Base-by-base conservation (phyloP, 2,329 filamentous ascomycete genomes). In the Beauveria bassiana region DNA sequence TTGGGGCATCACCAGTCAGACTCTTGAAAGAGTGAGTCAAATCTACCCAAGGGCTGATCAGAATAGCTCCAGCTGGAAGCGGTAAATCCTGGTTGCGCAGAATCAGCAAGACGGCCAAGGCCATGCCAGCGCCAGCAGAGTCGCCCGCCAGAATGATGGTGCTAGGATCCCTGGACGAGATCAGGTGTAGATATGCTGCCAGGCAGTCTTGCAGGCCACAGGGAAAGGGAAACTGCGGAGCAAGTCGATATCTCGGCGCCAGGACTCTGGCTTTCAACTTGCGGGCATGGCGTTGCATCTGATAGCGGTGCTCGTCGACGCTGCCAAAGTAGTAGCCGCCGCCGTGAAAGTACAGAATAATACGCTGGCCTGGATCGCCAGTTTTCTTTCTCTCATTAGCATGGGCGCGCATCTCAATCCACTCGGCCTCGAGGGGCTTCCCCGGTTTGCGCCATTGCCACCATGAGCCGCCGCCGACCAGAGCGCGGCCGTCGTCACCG, bases 21-120 rank as follows among this genome's bases (percentile, higher is more conserved):
- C 93, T 97, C 0, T 95, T 95, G 65, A 98, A 98, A 0, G 93
- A 97, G 71, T 98, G 93, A 0, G 91, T 96, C 59, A 98, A 77
- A 71, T 99, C 95, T 9, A 93, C 92, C 95, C 95, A 99, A 0
- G 95, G 95, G 55, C 91, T 96, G 57, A 98, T 90, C 46, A 98
- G 79, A 50, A 98, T 87, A 5, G 89, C 93, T 1, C 95, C 95
- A 2, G 95, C 93, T 1, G 95, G 95, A 28, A 97, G 74, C 6
- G 93, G 89, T 16, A 96, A 78, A 0, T 87, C 88, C 70, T 89
- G 88, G 70, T 98, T 93, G 64, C 95, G 86, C 64, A 98, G 74
- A 2, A 86, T 84, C 34, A 96, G 88, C 60, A 99, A 75, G 74
- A 97, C 80, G 24, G 83, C 89, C 66, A 97, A 67, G 0, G 93